Percentiles rank a stretch among this genome's conserved stretches.
phyloP scores from a whole-genome alignment of 768 basidiomycete species.

The Termitomyces eurrhizus region DNA sequence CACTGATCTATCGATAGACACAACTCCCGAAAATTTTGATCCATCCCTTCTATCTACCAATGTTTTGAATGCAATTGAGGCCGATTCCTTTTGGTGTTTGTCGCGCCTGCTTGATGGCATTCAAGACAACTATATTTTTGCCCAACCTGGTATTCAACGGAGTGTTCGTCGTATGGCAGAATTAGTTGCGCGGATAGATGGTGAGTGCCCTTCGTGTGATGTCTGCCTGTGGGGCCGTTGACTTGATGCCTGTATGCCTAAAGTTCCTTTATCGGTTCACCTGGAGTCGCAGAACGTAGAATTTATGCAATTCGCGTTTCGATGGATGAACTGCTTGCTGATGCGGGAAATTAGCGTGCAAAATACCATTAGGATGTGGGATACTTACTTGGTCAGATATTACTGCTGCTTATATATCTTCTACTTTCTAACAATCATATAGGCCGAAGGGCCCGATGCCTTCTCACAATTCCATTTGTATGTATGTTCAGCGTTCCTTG shows the following conservation, averaged over 20 bases:
- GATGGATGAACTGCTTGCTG: slow-evolving; percentile 99
- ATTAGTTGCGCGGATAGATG: slow-evolving; percentile 86
- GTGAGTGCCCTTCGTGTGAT: slow-evolving; percentile 32
- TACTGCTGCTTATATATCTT: not conserved
- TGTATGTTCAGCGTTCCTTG: slow-evolving; percentile 96
- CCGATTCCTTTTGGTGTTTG: slow-evolving; percentile 98
- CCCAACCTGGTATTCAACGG: slow-evolving; percentile 94
- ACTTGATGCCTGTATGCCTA: not conserved
- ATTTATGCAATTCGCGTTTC: slow-evolving; percentile 99
- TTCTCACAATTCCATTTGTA: slow-evolving; percentile 99
- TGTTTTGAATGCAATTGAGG: slow-evolving; percentile 84
- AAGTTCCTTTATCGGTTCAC: slow-evolving; percentile 85
- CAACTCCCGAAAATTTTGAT: slow-evolving; percentile 88
- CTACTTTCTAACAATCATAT: slow-evolving; percentile 1
- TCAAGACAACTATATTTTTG: slow-evolving; percentile 96
- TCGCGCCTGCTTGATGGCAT: slow-evolving; percentile 94
- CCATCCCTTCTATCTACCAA: slow-evolving; percentile 65
- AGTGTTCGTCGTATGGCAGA: slow-evolving; percentile 94
- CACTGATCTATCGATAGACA: slow-evolving; percentile 48
- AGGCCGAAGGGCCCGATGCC: slow-evolving; percentile 97
- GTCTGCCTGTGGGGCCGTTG: not conserved
- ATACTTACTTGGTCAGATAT: slow-evolving; percentile 90
- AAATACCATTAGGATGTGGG: slow-evolving; percentile 99
- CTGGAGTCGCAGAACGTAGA: slow-evolving; percentile 90
- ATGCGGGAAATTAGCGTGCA: slow-evolving; percentile 98